phyloP scores from a whole-genome alignment of 2,329 filamentous ascomycete species.

The Podosphaera xanthii region DNA sequence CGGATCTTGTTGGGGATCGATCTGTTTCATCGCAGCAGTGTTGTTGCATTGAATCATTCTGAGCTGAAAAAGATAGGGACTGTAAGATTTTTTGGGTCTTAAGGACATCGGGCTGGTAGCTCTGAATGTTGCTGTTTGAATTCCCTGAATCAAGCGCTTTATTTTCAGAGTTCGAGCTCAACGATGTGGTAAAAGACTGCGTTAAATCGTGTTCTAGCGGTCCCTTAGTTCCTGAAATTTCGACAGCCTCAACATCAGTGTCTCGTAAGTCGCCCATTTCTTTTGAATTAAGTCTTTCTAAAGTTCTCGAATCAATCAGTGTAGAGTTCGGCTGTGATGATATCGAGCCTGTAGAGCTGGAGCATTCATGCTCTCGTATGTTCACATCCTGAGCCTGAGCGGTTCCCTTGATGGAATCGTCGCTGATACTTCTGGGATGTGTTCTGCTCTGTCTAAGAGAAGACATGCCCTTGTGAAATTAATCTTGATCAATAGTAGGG shows the following conservation, averaged over 20 bases:
- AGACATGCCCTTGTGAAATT: neutral
- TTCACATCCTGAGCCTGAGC: neutral
- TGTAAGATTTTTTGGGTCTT: conserved; percentile 21
- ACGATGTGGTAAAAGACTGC: too few relatives aligned
- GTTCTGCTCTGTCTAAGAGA: neutral
- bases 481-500: neutral
- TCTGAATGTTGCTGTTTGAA: neutral
- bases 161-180: neutral
- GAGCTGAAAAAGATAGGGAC: conserved; percentile 19
- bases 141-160: neutral
- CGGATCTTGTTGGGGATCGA: conserved; percentile 29
- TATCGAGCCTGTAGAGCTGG: neutral
- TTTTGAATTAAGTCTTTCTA: neutral
- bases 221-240: neutral
- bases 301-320: neutral
- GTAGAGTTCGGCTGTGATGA: neutral
- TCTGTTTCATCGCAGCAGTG: conserved; percentile 18
- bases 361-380: neutral
- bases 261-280: neutral
- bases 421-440: neutral
- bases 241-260: neutral
- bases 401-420: neutral
- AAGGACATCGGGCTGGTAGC: conserved; percentile 11
- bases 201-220: too few relatives aligned
- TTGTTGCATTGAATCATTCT: conserved; percentile 11